phyloP scores from a whole-genome alignment of 306 rosid genomes.

The Luffa acutangula region DNA sequence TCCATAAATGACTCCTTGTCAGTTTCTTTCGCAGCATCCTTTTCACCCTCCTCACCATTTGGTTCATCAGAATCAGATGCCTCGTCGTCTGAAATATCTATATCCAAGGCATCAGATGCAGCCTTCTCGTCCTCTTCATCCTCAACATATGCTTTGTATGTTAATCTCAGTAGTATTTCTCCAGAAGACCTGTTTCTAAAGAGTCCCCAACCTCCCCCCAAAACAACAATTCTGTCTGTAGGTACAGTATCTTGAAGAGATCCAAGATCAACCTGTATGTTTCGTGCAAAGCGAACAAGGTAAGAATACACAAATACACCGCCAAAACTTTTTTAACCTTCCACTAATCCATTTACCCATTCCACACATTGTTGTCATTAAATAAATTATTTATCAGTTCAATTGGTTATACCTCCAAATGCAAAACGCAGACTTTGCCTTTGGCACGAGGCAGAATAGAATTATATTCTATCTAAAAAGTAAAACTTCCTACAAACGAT shows the following conservation, averaged over 20 bases:
- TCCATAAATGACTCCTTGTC: conserved; percentile 87
- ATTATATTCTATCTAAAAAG: not conserved
- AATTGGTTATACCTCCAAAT: not conserved
- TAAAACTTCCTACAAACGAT: not conserved
- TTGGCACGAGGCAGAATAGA: not conserved
- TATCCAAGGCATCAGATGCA: conserved; percentile 26
- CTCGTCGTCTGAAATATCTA: conserved; percentile 73
- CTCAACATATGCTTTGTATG: conserved; percentile 97
- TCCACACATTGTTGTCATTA: not conserved
- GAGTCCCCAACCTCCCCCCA: conserved; percentile 74
- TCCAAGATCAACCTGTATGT: conserved; percentile 17
- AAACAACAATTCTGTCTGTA: conserved; percentile 77
- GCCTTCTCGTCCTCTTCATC: conserved; percentile 93
- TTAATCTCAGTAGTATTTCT: conserved; percentile 81
- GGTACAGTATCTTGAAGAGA: conserved; percentile 97
- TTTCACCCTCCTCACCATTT: conserved; percentile 22
- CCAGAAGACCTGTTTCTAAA: conserved; percentile 69
- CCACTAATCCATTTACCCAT: not conserved
- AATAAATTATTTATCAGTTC: too few species aligned
- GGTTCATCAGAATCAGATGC: conserved; percentile 58
- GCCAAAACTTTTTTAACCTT: not conserved
- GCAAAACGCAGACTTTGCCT: not conserved
- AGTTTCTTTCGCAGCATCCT: conserved; percentile 23
- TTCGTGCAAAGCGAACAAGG: not conserved
- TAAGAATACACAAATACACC: not conserved